These are phyloP conservation scores for Amanita subjunquillea DNA, from an alignment of 768 basidiomycete genomes.

Conservation along the genomic window DNA sequence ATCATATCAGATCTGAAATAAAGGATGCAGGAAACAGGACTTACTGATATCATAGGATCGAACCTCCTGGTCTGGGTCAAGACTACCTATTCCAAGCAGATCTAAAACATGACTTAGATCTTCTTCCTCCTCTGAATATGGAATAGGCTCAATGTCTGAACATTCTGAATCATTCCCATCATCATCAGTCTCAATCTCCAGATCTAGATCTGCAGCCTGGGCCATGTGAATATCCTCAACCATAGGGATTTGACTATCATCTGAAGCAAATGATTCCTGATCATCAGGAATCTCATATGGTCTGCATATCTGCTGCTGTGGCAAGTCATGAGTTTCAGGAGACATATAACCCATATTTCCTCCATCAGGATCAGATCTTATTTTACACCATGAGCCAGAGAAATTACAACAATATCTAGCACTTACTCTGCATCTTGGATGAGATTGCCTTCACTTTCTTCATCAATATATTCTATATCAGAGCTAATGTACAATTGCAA, in stretches of 20 bases:
- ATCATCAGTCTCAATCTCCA: not conserved
- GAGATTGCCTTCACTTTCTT: not conserved
- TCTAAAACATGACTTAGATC: no score
- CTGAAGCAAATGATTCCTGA: not conserved
- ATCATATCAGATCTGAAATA: no score
- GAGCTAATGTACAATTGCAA: not conserved
- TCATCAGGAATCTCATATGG: not conserved
- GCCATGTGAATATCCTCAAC: not conserved
- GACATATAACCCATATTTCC: not conserved
- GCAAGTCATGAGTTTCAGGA: not conserved
- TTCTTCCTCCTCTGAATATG: not conserved
- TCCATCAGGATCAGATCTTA: not conserved
- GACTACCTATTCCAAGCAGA: no score
- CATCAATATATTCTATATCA: not conserved
- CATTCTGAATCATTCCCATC: not conserved
- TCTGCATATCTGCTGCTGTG: not conserved
- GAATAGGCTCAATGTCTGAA: not conserved
- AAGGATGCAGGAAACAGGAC: no score
- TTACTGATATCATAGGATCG: no score
- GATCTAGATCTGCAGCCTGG: not conserved
- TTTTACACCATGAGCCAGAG: not conserved
- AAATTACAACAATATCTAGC: not conserved
- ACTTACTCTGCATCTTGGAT: not conserved
- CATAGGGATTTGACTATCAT: not conserved
- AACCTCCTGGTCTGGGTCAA: no score